Percentiles rank a stretch among this genome's conserved stretches.
Evolutionary conservation across 2,329 filamentous ascomycete genomes (phyloP).

Genomic region (Dactylellina drechsleri): DNA sequence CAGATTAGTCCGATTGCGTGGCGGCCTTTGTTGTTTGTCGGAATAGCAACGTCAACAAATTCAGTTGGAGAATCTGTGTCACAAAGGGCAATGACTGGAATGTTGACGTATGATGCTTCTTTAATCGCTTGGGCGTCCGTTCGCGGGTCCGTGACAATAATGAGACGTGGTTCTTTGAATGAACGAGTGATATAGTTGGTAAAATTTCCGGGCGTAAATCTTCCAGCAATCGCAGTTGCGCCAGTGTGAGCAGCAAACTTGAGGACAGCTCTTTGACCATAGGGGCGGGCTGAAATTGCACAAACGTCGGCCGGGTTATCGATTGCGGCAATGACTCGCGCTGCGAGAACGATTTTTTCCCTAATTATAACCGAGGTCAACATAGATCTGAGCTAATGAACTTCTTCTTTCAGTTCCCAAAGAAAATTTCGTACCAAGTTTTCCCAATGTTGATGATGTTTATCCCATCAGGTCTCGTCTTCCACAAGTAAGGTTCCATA

Average conservation of each 20-base stretch:
- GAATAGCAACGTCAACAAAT: slow-evolving; percentile 99
- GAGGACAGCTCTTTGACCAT: slow-evolving; percentile 98
- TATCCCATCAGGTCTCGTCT: slow-evolving; percentile 97
- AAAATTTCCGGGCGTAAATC: slow-evolving; percentile 99
- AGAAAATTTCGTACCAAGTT: slow-evolving; percentile 79
- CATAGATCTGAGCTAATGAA: background rate
- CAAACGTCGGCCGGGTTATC: slow-evolving; percentile 99
- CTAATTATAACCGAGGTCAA: slow-evolving; percentile 63
- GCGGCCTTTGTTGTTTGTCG: slow-evolving; percentile 99
- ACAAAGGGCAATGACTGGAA: slow-evolving; percentile 98
- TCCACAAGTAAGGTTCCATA: slow-evolving; percentile 99
- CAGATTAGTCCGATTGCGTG: slow-evolving; percentile 98
- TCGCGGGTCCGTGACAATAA: slow-evolving; percentile 98
- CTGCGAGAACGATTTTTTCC: slow-evolving; percentile 99
- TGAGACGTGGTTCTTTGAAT: slow-evolving; percentile 99
- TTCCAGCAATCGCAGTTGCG: slow-evolving; percentile 96
- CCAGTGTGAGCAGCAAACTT: slow-evolving; percentile 99
- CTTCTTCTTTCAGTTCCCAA: background rate
- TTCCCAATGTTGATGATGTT: slow-evolving; percentile 99
- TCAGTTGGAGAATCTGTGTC: slow-evolving; percentile 99
- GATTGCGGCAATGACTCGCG: slow-evolving; percentile 97
- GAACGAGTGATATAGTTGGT: slow-evolving; percentile 99
- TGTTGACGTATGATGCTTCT: slow-evolving; percentile 99
- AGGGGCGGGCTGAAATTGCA: slow-evolving; percentile 99
- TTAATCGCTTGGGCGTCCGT: slow-evolving; percentile 99